Base-by-base conservation (phyloP, 1,284 basidiomycete genomes). In the Cryptococcus neoformans region DNA sequence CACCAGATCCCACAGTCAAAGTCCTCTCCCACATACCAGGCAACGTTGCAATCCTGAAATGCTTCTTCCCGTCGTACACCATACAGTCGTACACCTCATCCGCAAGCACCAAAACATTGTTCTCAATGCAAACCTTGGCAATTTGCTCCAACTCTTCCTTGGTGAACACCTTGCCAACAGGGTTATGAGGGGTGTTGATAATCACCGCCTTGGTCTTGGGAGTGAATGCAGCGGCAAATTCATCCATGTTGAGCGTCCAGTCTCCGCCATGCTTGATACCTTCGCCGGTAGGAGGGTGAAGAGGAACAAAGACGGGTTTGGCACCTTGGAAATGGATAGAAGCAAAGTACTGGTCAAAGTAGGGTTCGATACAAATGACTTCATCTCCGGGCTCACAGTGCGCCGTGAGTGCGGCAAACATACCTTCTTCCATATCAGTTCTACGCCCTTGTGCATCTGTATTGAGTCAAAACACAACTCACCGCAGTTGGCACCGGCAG, bases 61-160 rank as follows among this genome's bases (percentile, higher is more conserved):
- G 96, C 70, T 94, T 85, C 65, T 88, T 86, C 47, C 82, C 85
- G 66, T 95, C 91, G 69, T 88, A 97, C 5, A 94, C 86, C 39
- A 99, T 85, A 69, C 88, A 90, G 70, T 99, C 96, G 76, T 99
- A 99, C 87, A 97, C 94, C 85, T 99, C 96, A 77, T 99, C 96
- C 1, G 93, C 82, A 81, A 98, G 88, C 35, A 98, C 88, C 41
- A 99, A 79, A 14, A 98, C 82, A 74, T 99, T 93, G 77, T 90
- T 88, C 79, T 98, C 90, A 69, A 93, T 86, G 1, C 92, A 92
- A 16, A 99, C 78, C 49, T 82, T 82, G 39, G 94, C 92, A 56
- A 99, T 90, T 55, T 83, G 80, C 63, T 89, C 85, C 5, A 99
- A 82, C 76, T 99, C 96, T 49, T 82, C 73, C 54, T 83, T 82